Percentiles rank a stretch among this genome's conserved stretches.
phyloP scores from a whole-genome alignment of 805 yeast genomes.

The Lachancea fermentati region DNA sequence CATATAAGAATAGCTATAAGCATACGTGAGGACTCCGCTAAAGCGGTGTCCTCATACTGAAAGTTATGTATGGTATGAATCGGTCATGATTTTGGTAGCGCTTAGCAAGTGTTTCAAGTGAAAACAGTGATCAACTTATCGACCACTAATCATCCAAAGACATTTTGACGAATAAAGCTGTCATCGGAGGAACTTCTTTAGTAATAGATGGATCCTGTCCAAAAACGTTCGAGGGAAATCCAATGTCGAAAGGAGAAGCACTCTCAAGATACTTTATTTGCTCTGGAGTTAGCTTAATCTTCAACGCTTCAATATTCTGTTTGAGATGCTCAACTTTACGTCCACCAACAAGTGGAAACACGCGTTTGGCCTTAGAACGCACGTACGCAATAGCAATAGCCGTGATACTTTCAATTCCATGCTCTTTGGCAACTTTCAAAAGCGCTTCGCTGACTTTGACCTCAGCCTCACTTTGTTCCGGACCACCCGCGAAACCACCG shows the following conservation, averaged over 20 bases:
- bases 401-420: constrained; percentile 11
- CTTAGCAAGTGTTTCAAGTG: too few relatives aligned
- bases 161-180: constrained; percentile 5
- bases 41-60: too few relatives aligned
- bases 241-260: constrained; percentile 14
- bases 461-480: constrained; percentile 12
- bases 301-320: constrained; percentile 16
- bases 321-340: constrained; percentile 18
- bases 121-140: too few relatives aligned
- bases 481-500: not conserved
- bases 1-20: too few relatives aligned
- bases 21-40: too few relatives aligned
- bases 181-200: constrained; percentile 3
- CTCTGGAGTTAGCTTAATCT: constrained; percentile 13
- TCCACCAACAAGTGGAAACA: constrained; percentile 23
- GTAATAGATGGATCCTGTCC: constrained; percentile 14
- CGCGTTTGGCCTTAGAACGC: constrained; percentile 15
- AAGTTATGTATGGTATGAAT: too few relatives aligned
- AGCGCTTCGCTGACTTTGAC: constrained; percentile 15
- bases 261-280: constrained; percentile 13
- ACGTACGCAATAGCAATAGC: constrained; percentile 23
- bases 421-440: constrained; percentile 16
- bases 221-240: constrained; percentile 15
- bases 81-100: too few relatives aligned
- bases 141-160: constrained; percentile 5